Evolutionary conservation across 805 yeast genomes (phyloP).

Genomic region (Candida nanaspora): DNA sequence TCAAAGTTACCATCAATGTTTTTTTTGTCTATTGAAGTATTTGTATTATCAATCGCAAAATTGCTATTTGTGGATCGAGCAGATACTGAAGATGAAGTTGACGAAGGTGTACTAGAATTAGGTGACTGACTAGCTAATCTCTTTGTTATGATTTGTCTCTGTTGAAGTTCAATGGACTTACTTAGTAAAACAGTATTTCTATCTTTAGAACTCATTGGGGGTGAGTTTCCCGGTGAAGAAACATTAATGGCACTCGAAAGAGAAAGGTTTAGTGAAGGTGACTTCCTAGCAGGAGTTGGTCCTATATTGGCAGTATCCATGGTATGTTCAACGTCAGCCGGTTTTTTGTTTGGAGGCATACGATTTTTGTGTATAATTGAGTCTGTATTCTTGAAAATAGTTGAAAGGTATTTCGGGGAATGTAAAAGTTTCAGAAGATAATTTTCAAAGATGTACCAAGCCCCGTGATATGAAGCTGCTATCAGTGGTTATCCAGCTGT

Average conservation of each 20-base stretch:
- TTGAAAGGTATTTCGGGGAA: too few relatives aligned
- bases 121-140: slow-evolving; percentile 1
- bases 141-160: slow-evolving; percentile 12
- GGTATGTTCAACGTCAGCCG: too few relatives aligned
- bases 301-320: too few relatives aligned
- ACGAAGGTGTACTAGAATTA: background rate
- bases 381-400: too few relatives aligned
- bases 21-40: background rate
- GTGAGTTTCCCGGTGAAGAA: background rate
- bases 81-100: slow-evolving; percentile 1
- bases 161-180: slow-evolving; percentile 16
- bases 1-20: background rate
- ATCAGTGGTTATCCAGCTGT: too few relatives aligned
- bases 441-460: too few relatives aligned
- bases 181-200: slow-evolving; percentile 11
- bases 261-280: background rate
- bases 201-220: slow-evolving; percentile 12
- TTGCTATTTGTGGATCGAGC: slow-evolving; percentile 3
- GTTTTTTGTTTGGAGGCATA: too few relatives aligned
- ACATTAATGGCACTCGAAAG: slow-evolving; percentile 2
- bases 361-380: too few relatives aligned
- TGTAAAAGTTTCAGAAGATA: too few relatives aligned
- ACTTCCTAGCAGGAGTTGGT: too few relatives aligned
- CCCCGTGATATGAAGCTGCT: too few relatives aligned
- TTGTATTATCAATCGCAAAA: background rate